These are phyloP conservation scores for Hypoxylon rickii DNA, from an alignment of 495 filamentous ascomycete genomes.

Conservation along the genomic window DNA sequence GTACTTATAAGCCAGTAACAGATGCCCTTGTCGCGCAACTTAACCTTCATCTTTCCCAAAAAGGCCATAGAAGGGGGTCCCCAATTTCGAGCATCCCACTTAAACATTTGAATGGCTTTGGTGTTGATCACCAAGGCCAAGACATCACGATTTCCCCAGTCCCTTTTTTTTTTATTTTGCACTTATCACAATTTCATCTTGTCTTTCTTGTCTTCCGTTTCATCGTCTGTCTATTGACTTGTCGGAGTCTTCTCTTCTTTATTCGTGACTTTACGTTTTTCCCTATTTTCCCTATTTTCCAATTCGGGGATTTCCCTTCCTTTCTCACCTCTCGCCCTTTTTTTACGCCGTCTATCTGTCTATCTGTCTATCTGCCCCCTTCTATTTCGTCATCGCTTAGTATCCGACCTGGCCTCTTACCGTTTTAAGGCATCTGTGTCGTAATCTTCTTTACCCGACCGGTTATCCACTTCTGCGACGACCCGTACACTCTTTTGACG, in stretches of 20 bases:
- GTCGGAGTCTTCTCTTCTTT: no score
- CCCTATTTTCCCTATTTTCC: no score
- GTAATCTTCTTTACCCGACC: conserved; percentile 34
- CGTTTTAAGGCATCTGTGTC: conserved; percentile 4
- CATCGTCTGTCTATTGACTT: no score
- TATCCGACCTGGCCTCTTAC: neutral
- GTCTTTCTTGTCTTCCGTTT: neutral
- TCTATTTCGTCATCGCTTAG: conserved; percentile 1
- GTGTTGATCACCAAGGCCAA: conserved; percentile 34
- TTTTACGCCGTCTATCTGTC: no score
- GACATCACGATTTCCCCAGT: conserved; percentile 30
- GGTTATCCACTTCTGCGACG: conserved; percentile 10
- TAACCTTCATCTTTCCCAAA: conserved; percentile 31
- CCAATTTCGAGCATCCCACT: conserved; percentile 28
- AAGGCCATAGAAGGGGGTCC: conserved; percentile 23
- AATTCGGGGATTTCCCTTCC: neutral
- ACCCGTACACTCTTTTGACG: neutral
- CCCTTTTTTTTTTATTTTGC: conserved; percentile 7
- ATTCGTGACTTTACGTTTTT: no score
- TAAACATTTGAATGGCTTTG: conserved; percentile 18
- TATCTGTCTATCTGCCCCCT: conserved; percentile 1
- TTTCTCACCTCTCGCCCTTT: neutral
- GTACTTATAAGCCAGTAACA: conserved; percentile 1
- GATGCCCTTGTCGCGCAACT: conserved; percentile 12
- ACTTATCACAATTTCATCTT: neutral